phyloP scores from a whole-genome alignment of 805 yeast genomes.

The Schwanniomyces vanrijiae region DNA sequence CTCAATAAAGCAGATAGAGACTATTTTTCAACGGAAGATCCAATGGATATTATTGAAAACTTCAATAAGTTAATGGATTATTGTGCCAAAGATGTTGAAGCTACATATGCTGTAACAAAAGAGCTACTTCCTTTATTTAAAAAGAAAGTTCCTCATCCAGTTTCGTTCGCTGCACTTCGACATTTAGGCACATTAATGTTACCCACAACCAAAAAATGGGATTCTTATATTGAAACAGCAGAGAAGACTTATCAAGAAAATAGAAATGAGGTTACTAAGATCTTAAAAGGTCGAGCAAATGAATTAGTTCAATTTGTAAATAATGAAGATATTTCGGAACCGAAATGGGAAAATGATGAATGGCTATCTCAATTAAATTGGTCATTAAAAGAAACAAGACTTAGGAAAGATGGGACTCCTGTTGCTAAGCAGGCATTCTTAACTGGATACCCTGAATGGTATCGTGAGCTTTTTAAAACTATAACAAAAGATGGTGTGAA shows the following conservation, averaged over 20 bases:
- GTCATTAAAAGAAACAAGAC: conserved; percentile 60
- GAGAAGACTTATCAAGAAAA: conserved; percentile 66
- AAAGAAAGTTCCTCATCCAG: conserved; percentile 84
- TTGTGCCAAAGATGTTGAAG: conserved; percentile 82
- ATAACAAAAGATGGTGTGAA: conserved; percentile 29
- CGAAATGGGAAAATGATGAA: conserved; percentile 60
- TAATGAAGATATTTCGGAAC: conserved; percentile 17
- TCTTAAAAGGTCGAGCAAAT: conserved; percentile 58
- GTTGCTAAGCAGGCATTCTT: conserved; percentile 68
- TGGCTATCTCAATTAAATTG: conserved; percentile 93
- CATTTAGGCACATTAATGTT: conserved; percentile 71
- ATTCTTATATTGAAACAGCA: conserved; percentile 62
- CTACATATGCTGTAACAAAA: conserved; percentile 68
- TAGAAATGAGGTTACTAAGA: conserved; percentile 53
- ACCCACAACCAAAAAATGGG: conserved; percentile 79
- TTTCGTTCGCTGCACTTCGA: conserved; percentile 83
- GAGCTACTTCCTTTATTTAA: conserved; percentile 70
- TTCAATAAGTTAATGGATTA: conserved; percentile 67
- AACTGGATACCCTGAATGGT: conserved; percentile 96
- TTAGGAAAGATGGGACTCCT: conserved; percentile 69
- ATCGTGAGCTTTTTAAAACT: conserved; percentile 53
- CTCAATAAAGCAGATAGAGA: conserved; percentile 71
- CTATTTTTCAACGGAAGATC: conserved; percentile 54
- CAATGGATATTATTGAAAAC: conserved; percentile 51
- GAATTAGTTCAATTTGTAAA: conserved; percentile 46